These are phyloP conservation scores for Penicillium parvum DNA, from an alignment of 495 filamentous ascomycete genomes.

Conservation along the genomic window DNA sequence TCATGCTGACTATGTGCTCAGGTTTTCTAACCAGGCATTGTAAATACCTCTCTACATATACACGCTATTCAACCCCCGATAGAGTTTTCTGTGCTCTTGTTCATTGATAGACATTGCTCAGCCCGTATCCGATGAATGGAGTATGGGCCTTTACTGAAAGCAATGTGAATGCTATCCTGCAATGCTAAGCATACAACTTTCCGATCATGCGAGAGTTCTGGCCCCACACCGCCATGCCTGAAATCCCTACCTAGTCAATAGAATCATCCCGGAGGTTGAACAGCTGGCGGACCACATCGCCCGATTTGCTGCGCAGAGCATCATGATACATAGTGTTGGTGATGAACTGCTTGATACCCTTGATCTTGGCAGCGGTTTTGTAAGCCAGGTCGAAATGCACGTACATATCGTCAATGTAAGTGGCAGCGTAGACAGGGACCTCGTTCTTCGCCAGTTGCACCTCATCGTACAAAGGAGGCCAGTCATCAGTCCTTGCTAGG, in stretches of 20 bases:
- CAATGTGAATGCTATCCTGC: too few species aligned
- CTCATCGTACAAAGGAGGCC: slow-evolving; percentile 74
- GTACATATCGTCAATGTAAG: slow-evolving; percentile 93
- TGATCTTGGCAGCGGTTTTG: slow-evolving; percentile 71
- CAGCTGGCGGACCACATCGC: slow-evolving; percentile 67
- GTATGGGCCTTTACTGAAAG: too few species aligned
- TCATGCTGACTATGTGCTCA: slow-evolving; percentile 7
- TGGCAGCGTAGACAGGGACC: slow-evolving; percentile 84
- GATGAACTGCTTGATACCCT: slow-evolving; percentile 71
- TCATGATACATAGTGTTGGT: slow-evolving; percentile 88
- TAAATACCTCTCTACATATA: too few species aligned
- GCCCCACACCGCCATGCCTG: too few species aligned
- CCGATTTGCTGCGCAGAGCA: slow-evolving; percentile 64
- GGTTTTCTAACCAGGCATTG: slow-evolving; percentile 28
- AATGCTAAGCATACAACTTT: too few species aligned
- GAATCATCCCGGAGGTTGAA: slow-evolving; percentile 69
- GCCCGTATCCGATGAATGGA: too few species aligned
- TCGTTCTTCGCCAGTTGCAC: slow-evolving; percentile 68
- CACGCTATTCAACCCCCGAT: too few species aligned
- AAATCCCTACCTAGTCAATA: slow-evolving; percentile 66
- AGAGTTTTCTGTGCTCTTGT: too few species aligned
- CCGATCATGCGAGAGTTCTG: too few species aligned
- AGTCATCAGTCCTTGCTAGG: slow-evolving; percentile 61
- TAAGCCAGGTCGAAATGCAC: slow-evolving; percentile 71
- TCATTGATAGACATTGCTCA: too few species aligned